Evolutionary conservation across 176 grass and related monocot genomes (phyloP).

Genomic region (Phoenix dactylifera): DNA sequence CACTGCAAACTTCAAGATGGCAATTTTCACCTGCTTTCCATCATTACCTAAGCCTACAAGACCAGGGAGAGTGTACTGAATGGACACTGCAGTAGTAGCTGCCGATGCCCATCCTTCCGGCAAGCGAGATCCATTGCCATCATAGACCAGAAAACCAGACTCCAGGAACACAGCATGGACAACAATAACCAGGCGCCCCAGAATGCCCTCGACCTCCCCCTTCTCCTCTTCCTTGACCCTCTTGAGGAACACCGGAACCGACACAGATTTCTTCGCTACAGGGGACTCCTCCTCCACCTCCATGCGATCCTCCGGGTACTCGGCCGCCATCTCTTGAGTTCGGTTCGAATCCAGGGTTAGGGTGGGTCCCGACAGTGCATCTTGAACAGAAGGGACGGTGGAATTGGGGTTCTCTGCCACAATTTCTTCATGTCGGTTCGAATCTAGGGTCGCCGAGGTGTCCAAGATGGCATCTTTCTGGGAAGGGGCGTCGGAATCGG

Average conservation of each 20-base stretch:
- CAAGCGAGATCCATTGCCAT: too few species aligned
- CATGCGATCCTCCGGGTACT: slow-evolving; percentile 2
- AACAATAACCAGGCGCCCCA: too few species aligned
- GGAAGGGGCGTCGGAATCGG: neutral
- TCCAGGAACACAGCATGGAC: too few species aligned
- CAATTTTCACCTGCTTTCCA: slow-evolving; percentile 29
- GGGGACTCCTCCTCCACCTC: slow-evolving; percentile 3
- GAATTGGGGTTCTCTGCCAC: neutral
- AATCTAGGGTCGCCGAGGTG: neutral
- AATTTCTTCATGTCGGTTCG: neutral
- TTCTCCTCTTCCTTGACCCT: too few species aligned
- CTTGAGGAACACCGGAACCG: too few species aligned
- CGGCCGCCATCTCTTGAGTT: too few species aligned
- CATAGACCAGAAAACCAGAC: too few species aligned
- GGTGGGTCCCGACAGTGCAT: too few species aligned
- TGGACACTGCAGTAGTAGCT: slow-evolving; percentile 16
- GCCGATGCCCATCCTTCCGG: slow-evolving; percentile 19
- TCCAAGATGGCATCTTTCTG: neutral
- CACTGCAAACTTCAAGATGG: slow-evolving; percentile 45
- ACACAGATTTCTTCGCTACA: neutral
- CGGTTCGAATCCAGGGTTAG: neutral
- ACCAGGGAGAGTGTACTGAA: slow-evolving; percentile 47
- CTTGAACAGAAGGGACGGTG: neutral
- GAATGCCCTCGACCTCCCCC: too few species aligned
- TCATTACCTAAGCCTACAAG: slow-evolving; percentile 10